Evolutionary conservation across 192 early-diverging fungal genomes (phyloP), one percentile per base, ranked within the genome.

Genomic region (Lunasporangiospora selenospora): DNA sequence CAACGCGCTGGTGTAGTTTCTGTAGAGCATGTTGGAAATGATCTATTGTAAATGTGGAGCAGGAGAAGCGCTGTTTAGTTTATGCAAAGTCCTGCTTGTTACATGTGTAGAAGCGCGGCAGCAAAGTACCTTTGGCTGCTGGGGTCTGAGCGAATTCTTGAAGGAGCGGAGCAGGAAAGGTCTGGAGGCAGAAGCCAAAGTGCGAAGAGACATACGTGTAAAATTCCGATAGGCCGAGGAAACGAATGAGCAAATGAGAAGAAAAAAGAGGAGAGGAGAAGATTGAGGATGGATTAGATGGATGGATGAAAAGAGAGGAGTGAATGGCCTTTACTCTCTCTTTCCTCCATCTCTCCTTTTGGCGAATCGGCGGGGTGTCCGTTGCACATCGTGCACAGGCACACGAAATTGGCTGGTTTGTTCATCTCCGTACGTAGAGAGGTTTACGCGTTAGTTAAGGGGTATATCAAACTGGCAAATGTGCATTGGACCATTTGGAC

Each of bases 91-190:
- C n/a, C n/a, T n/a, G n/a, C n/a, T n/a, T n/a, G n/a, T n/a, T n/a
- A n/a, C n/a, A n/a, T n/a, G n/a, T n/a, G n/a, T n/a, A n/a, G n/a
- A n/a, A n/a, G n/a, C n/a, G n/a, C n/a, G n/a, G n/a, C n/a, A n/a
- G n/a, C n/a, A n/a, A n/a, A n/a, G 36, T 62, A 73, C 69, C 69
- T 73, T 73, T 50, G 69, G 60, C 36, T 73, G 69, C 42, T 73
- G 69, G 37, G 69, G 69, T 61, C 63, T 73, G 69, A 63, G 26
- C 19, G 47, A 41, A 55, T 33, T 58, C 69, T 73, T 73, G 69
- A 73, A 45, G 8, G 69, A 73, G 49, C 58, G 62, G 53, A 58
- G 54, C 30, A 73, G 69, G 40, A 73, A 58, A 42, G 69, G 69
- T 73, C 69, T 73, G 30, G 69, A 73, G 42, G 61, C 61, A 63